phyloP scores from a whole-genome alignment of 257 asterid species.

The Eustoma russellianum region DNA sequence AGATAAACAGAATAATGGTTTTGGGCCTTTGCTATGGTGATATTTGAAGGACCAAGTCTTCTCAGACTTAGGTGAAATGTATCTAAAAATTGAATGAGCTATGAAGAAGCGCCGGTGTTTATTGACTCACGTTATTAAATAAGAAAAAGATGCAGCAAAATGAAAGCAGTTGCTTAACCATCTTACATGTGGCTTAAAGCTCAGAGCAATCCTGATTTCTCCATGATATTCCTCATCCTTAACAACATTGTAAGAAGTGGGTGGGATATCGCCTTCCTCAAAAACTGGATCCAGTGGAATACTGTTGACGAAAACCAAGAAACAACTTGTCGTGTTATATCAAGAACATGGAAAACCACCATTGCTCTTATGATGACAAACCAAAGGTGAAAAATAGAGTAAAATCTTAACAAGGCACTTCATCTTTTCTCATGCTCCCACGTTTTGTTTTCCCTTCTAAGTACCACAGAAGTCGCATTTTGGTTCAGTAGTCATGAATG shows the following conservation, averaged over 20 bases:
- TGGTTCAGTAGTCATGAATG: too few species aligned
- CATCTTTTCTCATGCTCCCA: too few species aligned
- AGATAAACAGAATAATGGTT: too few species aligned
- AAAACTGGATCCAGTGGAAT: constrained; percentile 41
- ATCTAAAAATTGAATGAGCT: too few species aligned
- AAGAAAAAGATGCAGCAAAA: too few species aligned
- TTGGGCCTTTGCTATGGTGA: too few species aligned
- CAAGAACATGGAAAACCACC: background rate
- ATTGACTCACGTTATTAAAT: background rate
- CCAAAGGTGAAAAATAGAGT: background rate
- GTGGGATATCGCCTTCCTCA: constrained; percentile 32
- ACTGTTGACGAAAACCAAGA: constrained; percentile 17
- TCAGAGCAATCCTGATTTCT: constrained; percentile 68
- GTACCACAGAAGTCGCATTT: too few species aligned
- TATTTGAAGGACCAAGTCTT: too few species aligned
- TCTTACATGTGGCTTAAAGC: constrained; percentile 48
- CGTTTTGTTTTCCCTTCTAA: too few species aligned
- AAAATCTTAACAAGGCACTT: background rate
- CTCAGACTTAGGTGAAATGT: too few species aligned
- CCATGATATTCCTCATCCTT: constrained; percentile 63
- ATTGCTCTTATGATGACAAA: background rate
- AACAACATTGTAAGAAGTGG: constrained; percentile 44
- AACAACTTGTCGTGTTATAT: too few species aligned
- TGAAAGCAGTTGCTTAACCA: background rate
- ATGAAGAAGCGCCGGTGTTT: too few species aligned